Percentiles rank a stretch among this genome's conserved stretches.
Evolutionary conservation across 2,329 filamentous ascomycete species (phyloP).

Genomic region (Beauveria bassiana): DNA sequence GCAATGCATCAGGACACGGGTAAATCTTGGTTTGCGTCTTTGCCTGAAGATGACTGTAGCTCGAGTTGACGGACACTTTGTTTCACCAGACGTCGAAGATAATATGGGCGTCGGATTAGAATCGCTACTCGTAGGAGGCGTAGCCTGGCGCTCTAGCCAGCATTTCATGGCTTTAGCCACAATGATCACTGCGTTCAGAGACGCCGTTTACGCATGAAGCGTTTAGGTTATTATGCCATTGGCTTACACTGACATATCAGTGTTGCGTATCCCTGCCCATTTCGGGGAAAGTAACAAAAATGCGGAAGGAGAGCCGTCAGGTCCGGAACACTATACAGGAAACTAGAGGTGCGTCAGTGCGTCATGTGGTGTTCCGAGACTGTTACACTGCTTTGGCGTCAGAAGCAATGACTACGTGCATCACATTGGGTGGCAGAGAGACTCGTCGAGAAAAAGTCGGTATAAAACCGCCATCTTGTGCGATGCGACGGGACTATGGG

Average conservation of each 20-base stretch:
- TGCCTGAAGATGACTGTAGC: not conserved
- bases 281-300: not conserved
- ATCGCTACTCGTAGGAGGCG: not conserved
- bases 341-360: not conserved
- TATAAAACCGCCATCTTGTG: not conserved
- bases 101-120: not conserved
- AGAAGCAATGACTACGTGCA: slow-evolving; percentile 4
- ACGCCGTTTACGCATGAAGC: not conserved
- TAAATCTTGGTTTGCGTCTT: not conserved
- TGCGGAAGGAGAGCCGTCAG: not conserved
- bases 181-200: not conserved
- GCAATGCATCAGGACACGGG: not conserved
- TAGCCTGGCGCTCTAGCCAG: not conserved
- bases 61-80: not conserved
- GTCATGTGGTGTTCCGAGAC: not conserved
- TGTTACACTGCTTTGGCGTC: not conserved
- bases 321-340: not conserved
- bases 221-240: not conserved
- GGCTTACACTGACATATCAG: not conserved
- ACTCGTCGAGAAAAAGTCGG: not conserved
- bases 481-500: not conserved
- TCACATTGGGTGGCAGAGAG: not conserved
- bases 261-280: not conserved
- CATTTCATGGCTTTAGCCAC: not conserved
- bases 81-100: not conserved